phyloP scores from a whole-genome alignment of 106 monocot genomes.

The Alisma plantagoaquatica region DNA sequence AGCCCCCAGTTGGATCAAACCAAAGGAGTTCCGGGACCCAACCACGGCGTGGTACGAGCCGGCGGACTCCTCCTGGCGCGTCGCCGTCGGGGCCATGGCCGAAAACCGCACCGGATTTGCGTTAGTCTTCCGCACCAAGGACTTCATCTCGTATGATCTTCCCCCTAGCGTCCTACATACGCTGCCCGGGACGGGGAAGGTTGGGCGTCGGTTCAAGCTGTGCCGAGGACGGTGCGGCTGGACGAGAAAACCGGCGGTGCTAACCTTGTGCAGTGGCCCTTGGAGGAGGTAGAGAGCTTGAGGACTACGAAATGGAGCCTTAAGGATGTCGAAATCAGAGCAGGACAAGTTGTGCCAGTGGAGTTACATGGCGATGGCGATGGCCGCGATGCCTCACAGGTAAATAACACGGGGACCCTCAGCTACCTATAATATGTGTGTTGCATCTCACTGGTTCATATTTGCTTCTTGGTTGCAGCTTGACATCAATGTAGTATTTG shows the following conservation, averaged over 20 bases:
- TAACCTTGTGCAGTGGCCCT: slow-evolving; percentile 63
- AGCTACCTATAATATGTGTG: too few species aligned
- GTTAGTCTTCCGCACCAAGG: slow-evolving; percentile 54
- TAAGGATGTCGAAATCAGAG: slow-evolving; percentile 18
- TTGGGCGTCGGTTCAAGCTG: slow-evolving; percentile 53
- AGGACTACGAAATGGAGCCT: slow-evolving; percentile 12
- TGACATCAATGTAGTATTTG: slow-evolving; percentile 77
- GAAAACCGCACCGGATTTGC: background rate
- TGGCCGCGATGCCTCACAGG: slow-evolving; percentile 37
- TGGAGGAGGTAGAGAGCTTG: slow-evolving; percentile 53
- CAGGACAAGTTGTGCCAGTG: slow-evolving; percentile 11
- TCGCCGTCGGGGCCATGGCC: slow-evolving; percentile 58
- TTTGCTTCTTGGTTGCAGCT: too few species aligned
- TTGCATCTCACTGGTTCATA: too few species aligned
- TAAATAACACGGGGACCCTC: too few species aligned
- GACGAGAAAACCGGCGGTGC: slow-evolving; percentile 40
- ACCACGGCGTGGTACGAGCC: slow-evolving; percentile 56
- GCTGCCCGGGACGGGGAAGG: slow-evolving; percentile 63
- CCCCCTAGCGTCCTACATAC: slow-evolving; percentile 35
- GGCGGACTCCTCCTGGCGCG: slow-evolving; percentile 33
- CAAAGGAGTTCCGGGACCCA: slow-evolving; percentile 63
- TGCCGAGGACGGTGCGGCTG: slow-evolving; percentile 46
- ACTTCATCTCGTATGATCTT: slow-evolving; percentile 46
- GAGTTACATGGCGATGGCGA: slow-evolving; percentile 33
- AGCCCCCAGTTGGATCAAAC: slow-evolving; percentile 36